Conservation (phyloP, 768 basidiomycete genomes). For the Phaffia australis region DNA sequence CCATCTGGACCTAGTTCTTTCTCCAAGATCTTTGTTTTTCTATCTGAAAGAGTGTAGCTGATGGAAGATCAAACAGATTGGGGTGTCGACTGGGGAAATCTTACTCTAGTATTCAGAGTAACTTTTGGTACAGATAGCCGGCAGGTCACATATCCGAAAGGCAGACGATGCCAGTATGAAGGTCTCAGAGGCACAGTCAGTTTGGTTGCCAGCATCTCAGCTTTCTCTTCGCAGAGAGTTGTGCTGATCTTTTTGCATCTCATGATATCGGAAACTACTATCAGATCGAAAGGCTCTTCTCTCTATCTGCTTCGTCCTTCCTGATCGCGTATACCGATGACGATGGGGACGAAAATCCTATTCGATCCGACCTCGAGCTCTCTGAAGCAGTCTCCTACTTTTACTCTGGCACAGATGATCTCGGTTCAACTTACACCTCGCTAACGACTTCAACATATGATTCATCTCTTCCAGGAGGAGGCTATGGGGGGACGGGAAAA, state of each 20-base stretch:
- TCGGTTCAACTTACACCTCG: slow-evolving; percentile 53
- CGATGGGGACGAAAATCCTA: slow-evolving; percentile 55
- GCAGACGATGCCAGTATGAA: slow-evolving; percentile 66
- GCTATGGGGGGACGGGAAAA: slow-evolving; percentile 45
- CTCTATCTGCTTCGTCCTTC: slow-evolving; percentile 58
- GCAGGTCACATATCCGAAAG: slow-evolving; percentile 66
- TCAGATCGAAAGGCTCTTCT: slow-evolving; percentile 77
- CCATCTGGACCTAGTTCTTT: no score
- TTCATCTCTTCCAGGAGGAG: slow-evolving; percentile 44
- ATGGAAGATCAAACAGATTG: no score
- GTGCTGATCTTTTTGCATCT: slow-evolving; percentile 1
- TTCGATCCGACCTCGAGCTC: slow-evolving; percentile 60
- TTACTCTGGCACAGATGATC: slow-evolving; percentile 63
- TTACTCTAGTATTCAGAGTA: slow-evolving; percentile 72
- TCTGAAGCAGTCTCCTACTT: slow-evolving; percentile 83
- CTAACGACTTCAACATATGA: slow-evolving; percentile 41
- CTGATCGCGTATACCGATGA: slow-evolving; percentile 60
- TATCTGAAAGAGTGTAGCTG: no score
- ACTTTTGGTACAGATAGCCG: slow-evolving; percentile 62
- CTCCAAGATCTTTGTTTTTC: no score
- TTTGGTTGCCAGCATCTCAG: slow-evolving; percentile 6
- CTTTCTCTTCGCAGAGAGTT: background rate
- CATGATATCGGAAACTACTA: background rate
- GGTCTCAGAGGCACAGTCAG: slow-evolving; percentile 61
- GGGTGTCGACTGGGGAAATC: slow-evolving; percentile 37